Percentiles rank a stretch among this genome's conserved stretches.
Conservation (phyloP, 2,329 filamentous ascomycete genomes). For the Fusarium avenaceum region DNA sequence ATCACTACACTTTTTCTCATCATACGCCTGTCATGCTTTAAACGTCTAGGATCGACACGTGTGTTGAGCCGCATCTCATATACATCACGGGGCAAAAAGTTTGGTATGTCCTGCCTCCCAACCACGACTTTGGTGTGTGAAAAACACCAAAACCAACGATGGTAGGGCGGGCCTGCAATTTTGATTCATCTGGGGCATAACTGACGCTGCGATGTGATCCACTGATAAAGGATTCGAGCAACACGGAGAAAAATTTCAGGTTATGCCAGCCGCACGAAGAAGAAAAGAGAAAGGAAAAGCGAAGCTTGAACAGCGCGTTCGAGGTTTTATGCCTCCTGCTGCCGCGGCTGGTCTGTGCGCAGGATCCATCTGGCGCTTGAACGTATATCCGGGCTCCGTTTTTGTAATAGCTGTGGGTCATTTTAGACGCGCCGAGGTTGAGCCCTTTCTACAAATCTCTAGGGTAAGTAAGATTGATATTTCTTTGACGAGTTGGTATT, state of each 20-base stretch:
- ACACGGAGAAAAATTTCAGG: conserved; percentile 78
- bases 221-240: conserved; percentile 76
- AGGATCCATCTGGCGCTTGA: background rate
- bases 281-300: conserved; percentile 66
- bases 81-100: conserved; percentile 18
- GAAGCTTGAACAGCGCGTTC: conserved; percentile 35
- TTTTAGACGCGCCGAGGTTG: no score
- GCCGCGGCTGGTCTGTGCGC: conserved; percentile 21
- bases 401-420: background rate
- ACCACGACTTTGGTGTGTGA: conserved; percentile 52
- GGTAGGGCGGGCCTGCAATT: conserved; percentile 79
- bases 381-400: conserved; percentile 15
- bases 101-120: conserved; percentile 61
- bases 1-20: background rate
- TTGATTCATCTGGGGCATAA: conserved; percentile 81
- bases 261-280: conserved; percentile 86
- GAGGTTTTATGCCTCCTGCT: conserved; percentile 49
- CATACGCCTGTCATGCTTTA: background rate
- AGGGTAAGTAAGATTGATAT: background rate
- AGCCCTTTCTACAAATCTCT: background rate
- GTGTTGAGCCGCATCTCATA: background rate
- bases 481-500: no score
- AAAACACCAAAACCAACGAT: conserved; percentile 57
- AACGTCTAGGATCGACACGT: background rate
- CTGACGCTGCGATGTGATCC: conserved; percentile 76